Evolutionary conservation across 257 asterid genomes (phyloP).

Genomic region (Petunia axillaris): DNA sequence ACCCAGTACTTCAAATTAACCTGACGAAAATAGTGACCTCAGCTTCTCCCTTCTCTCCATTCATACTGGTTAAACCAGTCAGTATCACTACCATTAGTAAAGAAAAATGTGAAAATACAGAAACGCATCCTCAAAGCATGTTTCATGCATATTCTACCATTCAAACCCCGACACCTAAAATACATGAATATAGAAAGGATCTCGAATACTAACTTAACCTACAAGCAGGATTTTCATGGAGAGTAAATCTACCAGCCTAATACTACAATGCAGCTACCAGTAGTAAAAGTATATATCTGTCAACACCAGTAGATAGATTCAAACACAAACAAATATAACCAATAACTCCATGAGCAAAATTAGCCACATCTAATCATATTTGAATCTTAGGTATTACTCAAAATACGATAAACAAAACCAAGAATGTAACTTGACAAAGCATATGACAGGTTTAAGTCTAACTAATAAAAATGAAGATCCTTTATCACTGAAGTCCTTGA

Average conservation of each 20-base stretch:
- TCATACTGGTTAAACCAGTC: too few relatives aligned
- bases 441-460: constrained; percentile 2
- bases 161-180: too few relatives aligned
- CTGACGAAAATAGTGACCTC: too few relatives aligned
- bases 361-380: constrained; percentile 10
- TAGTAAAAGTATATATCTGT: background rate
- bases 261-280: background rate
- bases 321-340: too few relatives aligned
- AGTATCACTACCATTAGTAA: too few relatives aligned
- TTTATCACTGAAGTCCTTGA: constrained; percentile 21
- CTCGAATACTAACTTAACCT: background rate
- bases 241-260: background rate
- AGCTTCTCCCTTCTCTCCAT: too few relatives aligned
- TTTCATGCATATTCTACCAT: too few relatives aligned
- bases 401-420: background rate
- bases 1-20: too few relatives aligned
- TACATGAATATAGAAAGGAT: too few relatives aligned
- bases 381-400: constrained; percentile 18
- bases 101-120: too few relatives aligned
- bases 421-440: background rate
- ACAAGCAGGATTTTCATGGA: background rate
- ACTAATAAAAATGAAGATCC: constrained; percentile 16
- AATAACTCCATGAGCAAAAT: constrained; percentile 1
- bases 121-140: too few relatives aligned
- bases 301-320: background rate